Conservation (phyloP, 2,329 filamentous ascomycete genomes). For the Colletotrichum navitas region DNA sequence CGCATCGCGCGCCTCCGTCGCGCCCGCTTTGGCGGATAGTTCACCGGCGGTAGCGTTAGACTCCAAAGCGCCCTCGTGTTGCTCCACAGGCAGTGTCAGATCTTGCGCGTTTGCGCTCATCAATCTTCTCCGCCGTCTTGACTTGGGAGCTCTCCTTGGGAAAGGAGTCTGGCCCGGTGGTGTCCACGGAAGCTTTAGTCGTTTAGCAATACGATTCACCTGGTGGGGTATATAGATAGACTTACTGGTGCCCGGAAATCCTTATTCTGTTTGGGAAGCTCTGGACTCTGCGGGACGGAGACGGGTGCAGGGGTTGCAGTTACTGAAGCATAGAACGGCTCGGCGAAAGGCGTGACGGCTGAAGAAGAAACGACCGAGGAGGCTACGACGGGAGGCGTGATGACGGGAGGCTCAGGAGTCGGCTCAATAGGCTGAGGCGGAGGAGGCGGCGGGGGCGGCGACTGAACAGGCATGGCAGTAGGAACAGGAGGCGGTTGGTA, state of each 20-base stretch:
- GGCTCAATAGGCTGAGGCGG: conserved; percentile 34
- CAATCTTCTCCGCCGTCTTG: conserved; percentile 55
- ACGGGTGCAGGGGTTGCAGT: not conserved
- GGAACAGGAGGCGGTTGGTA: conserved; percentile 66
- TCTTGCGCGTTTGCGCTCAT: conserved; percentile 53
- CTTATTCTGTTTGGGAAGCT: conserved; percentile 41
- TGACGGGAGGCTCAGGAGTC: conserved; percentile 40
- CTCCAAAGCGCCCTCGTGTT: conserved; percentile 49
- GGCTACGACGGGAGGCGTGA: conserved; percentile 16
- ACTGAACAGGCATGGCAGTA: conserved; percentile 60
- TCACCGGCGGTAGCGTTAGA: conserved; percentile 42
- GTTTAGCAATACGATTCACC: conserved; percentile 20
- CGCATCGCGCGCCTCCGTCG: conserved; percentile 35
- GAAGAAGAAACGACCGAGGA: conserved; percentile 26
- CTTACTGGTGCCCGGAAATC: conserved; percentile 66
- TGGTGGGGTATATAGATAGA: conserved; percentile 38
- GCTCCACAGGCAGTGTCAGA: conserved; percentile 59
- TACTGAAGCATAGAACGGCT: conserved; percentile 29
- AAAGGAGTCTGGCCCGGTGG: conserved; percentile 66
- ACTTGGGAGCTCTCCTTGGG: conserved; percentile 55
- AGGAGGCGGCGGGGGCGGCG: conserved; percentile 58
- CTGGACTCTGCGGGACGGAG: conserved; percentile 22
- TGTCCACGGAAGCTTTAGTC: conserved; percentile 67
- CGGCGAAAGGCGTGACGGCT: conserved; percentile 24
- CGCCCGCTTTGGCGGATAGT: conserved; percentile 42